Percentiles rank a stretch among this genome's conserved stretches.
Evolutionary conservation across 2,329 filamentous ascomycete species (phyloP).

Genomic region (Aplosporella prunicola): DNA sequence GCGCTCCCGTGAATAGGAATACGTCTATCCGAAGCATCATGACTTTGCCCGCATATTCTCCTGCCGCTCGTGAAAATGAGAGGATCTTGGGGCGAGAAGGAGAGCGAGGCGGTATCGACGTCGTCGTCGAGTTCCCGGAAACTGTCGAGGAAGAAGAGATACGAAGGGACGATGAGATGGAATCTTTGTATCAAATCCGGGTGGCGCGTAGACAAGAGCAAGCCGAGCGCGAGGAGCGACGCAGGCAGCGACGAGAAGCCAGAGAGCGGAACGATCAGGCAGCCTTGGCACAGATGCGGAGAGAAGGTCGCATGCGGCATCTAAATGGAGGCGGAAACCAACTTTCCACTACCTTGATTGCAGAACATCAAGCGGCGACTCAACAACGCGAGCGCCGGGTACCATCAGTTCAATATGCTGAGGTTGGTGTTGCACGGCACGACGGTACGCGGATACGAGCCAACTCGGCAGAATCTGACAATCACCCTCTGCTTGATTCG

Average conservation of each 20-base stretch:
- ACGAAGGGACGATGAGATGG: slow-evolving; percentile 83
- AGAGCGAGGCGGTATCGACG: slow-evolving; percentile 83
- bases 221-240: slow-evolving; percentile 67
- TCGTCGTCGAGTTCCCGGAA: slow-evolving; percentile 77
- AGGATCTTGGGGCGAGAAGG: slow-evolving; percentile 80
- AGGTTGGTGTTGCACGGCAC: slow-evolving; percentile 64
- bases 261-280: slow-evolving; percentile 59
- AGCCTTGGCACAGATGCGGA: slow-evolving; percentile 52
- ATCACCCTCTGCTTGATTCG: slow-evolving; percentile 60
- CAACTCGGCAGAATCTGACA: slow-evolving; percentile 64
- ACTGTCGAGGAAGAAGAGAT: slow-evolving; percentile 69
- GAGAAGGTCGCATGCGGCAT: slow-evolving; percentile 25
- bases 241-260: slow-evolving; percentile 61
- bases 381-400: slow-evolving; percentile 56
- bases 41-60: slow-evolving; percentile 79
- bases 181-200: slow-evolving; percentile 81
- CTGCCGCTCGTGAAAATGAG: slow-evolving; percentile 63
- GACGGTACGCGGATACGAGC: slow-evolving; percentile 68
- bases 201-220: slow-evolving; percentile 64
- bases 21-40: slow-evolving; percentile 88
- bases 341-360: slow-evolving; percentile 39
- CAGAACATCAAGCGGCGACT: slow-evolving; percentile 52
- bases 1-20: slow-evolving; percentile 48
- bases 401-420: slow-evolving; percentile 66
- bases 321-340: slow-evolving; percentile 1